Percentiles rank a stretch among this genome's conserved stretches.
phyloP scores from a whole-genome alignment of 1,284 basidiomycete species.

The Retiboletus flavoniger region DNA sequence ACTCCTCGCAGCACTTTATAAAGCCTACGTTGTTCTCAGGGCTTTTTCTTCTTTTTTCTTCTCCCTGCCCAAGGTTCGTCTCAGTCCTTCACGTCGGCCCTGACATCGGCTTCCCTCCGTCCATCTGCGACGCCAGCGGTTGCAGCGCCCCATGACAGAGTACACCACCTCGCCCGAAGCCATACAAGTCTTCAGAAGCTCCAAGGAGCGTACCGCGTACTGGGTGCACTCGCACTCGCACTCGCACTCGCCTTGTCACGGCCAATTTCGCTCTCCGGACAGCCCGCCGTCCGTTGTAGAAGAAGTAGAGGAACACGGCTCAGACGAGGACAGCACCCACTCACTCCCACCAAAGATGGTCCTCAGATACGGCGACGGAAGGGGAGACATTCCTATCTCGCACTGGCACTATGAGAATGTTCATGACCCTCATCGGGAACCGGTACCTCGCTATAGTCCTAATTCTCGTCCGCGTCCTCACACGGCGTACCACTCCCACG shows the following conservation, averaged over 20 bases:
- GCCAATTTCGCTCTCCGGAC: constrained; percentile 55
- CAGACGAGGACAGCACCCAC: constrained; percentile 61
- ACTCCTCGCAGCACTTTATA: constrained; percentile 25
- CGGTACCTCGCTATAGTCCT: constrained; percentile 14
- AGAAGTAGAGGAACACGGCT: constrained; percentile 47
- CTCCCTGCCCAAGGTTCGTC: constrained; percentile 3
- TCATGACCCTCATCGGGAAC: constrained; percentile 13
- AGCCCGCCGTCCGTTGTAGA: constrained; percentile 50
- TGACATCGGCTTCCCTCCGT: background rate
- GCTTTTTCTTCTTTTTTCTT: constrained; percentile 8
- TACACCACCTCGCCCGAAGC: constrained; percentile 60
- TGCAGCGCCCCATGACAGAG: constrained; percentile 53
- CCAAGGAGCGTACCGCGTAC: constrained; percentile 56
- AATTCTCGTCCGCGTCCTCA: constrained; percentile 15
- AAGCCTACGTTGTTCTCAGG: constrained; percentile 13
- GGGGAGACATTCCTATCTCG: constrained; percentile 59
- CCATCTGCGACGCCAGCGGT: background rate
- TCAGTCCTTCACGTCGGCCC: background rate
- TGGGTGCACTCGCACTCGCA: constrained; percentile 55
- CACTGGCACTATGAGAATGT: constrained; percentile 33
- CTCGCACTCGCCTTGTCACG: constrained; percentile 39
- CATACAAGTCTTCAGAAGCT: constrained; percentile 52
- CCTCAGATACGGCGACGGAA: constrained; percentile 62
- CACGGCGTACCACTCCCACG: constrained; percentile 21
- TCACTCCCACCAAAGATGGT: constrained; percentile 72